Base-by-base conservation (phyloP, 2,329 filamentous ascomycete species). In the Rachicladosporium sp. region DNA sequence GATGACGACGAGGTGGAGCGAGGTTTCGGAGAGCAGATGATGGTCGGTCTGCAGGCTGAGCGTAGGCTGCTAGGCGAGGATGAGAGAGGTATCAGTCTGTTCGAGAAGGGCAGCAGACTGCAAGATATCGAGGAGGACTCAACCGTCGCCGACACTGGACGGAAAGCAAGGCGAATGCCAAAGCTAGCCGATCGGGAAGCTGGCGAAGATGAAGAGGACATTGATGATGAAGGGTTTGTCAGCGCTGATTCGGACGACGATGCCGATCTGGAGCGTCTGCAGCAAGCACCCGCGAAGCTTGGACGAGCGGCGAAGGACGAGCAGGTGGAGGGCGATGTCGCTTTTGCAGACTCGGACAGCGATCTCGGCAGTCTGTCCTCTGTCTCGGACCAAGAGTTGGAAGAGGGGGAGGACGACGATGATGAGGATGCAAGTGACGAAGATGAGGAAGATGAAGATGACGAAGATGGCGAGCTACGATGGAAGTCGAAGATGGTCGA, bases 271-370 rank as follows among this genome's bases (percentile, higher is more conserved):
- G 57, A 58, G 38, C 46, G 53, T 9, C 42, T 59, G 33, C 53
- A 57, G 36, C 50, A 56, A 62, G 66, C 21, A 72, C 69, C 46
- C 62, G 64, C 39, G 65, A 59, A 46, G 58, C 66, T 11, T 71
- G 74, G 39, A 62, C 67, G 37, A 74, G 78, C 27, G 62, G 39
- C 36, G 19, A 45, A 43, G 10, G 70, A 61, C 38, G 50, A 50
- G 29, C 48, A 60, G 13, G 68, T 67, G 9, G 74, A 77, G 15
- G 83, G 78, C 23, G 85, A 94, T 40, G 53, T 96, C 42, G 85
- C 79, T 1, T 98, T 95, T 65, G 91, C 91, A 10, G 91, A 98
- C 55, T 94, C 86, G 54, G 93, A 98, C 60, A 98, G 91, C 0
- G 93, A 98, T 57, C 71, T 98, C 4, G 91, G 91, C 5, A 94